These are phyloP conservation scores for Aspergillus bertholletiae DNA, from an alignment of 495 filamentous ascomycete genomes.

Conservation along the genomic window DNA sequence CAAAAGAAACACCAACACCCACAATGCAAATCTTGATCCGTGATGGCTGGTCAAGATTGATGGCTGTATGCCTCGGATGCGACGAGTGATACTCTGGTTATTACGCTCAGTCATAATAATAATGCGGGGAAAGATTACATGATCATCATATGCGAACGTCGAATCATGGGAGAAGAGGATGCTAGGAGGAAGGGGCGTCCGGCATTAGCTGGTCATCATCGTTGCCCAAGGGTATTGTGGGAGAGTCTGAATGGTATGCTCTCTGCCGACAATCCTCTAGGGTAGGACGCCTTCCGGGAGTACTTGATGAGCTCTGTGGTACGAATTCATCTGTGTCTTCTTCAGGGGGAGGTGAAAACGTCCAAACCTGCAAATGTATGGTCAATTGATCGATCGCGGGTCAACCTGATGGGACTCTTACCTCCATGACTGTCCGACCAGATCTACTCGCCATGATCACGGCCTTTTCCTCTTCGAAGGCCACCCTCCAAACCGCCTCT, in stretches of 20 bases:
- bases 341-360: conserved; percentile 76
- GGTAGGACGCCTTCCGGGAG: conserved; percentile 26
- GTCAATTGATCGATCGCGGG: background rate
- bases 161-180: background rate
- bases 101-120: too few species aligned
- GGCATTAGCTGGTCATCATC: conserved; percentile 39
- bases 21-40: conserved; percentile 18
- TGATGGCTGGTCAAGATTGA: conserved; percentile 9
- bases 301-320: conserved; percentile 37
- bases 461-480: conserved; percentile 96
- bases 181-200: conserved; percentile 33
- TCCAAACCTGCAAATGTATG: conserved; percentile 65
- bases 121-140: conserved; percentile 19
- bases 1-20: conserved; percentile 14
- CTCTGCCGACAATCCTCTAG: conserved; percentile 21
- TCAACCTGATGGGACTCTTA: conserved; percentile 28
- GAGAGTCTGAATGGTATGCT: conserved; percentile 31
- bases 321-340: conserved; percentile 40
- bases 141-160: conserved; percentile 17
- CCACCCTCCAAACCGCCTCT: conserved; percentile 95
- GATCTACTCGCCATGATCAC: conserved; percentile 88
- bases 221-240: conserved; percentile 22
- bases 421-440: conserved; percentile 93
- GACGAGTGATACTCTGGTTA: too few species aligned
- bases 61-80: background rate